These are phyloP conservation scores for Decorospora gaudefroyi DNA, from an alignment of 2,329 filamentous ascomycete genomes.

Conservation along the genomic window DNA sequence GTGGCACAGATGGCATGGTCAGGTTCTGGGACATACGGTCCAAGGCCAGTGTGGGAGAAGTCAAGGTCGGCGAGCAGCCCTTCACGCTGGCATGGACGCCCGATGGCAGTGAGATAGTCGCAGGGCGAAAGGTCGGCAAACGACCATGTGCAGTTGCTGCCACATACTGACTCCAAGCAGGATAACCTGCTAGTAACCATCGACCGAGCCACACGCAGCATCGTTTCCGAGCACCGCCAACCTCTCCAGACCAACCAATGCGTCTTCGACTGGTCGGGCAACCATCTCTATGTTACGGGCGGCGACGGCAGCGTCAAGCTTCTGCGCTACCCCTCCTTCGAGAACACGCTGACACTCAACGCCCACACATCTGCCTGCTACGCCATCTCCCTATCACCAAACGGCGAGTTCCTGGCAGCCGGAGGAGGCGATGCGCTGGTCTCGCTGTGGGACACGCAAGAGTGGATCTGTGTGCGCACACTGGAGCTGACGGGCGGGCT, in stretches of 20 bases:
- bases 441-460: slow-evolving; percentile 74
- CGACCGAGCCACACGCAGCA: slow-evolving; percentile 62
- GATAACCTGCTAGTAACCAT: slow-evolving; percentile 66
- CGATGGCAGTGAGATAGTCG: slow-evolving; percentile 69
- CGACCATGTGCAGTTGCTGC: not conserved
- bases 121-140: slow-evolving; percentile 70
- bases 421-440: slow-evolving; percentile 77
- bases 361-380: slow-evolving; percentile 76
- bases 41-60: slow-evolving; percentile 70
- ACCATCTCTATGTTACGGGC: slow-evolving; percentile 71
- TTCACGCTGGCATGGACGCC: slow-evolving; percentile 76
- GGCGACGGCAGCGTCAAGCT: slow-evolving; percentile 73
- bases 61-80: slow-evolving; percentile 64
- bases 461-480: slow-evolving; percentile 76
- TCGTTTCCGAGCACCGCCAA: slow-evolving; percentile 65
- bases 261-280: slow-evolving; percentile 72
- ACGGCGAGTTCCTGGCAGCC: slow-evolving; percentile 71
- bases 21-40: slow-evolving; percentile 81
- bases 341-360: slow-evolving; percentile 62
- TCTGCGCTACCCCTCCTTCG: slow-evolving; percentile 54
- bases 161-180: slow-evolving; percentile 44
- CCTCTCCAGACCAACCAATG: slow-evolving; percentile 71
- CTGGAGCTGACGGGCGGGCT: slow-evolving; percentile 70
- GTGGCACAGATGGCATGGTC: slow-evolving; percentile 73
- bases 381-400: slow-evolving; percentile 70